phyloP scores from a whole-genome alignment of 768 basidiomycete species.

The Boletus eberwhitei region DNA sequence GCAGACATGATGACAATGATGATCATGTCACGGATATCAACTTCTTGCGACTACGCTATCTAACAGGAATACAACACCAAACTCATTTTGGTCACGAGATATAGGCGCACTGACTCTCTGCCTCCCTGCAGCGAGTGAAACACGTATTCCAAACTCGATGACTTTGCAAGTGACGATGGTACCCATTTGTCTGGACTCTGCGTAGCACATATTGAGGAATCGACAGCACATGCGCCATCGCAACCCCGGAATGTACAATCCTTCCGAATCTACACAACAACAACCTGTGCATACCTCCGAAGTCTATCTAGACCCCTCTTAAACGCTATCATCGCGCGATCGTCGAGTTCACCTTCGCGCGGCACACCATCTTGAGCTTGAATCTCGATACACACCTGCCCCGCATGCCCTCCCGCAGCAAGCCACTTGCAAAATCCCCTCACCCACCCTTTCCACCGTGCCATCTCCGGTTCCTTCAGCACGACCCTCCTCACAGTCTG shows the following conservation, averaged over 20 bases:
- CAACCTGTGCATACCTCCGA: constrained; percentile 3
- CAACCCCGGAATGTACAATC: neutral
- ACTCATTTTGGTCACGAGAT: too few species aligned
- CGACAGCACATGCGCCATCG: too few species aligned
- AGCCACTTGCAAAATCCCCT: constrained; percentile 14
- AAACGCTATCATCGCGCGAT: neutral
- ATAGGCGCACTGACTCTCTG: too few species aligned
- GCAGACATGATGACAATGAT: too few species aligned
- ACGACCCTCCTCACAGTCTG: constrained; percentile 1
- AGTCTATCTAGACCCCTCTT: constrained; percentile 11
- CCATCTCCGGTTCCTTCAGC: constrained; percentile 10
- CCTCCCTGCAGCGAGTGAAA: too few species aligned
- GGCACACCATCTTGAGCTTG: neutral
- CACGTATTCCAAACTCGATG: too few species aligned
- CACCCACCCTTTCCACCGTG: constrained; percentile 12
- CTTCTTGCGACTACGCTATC: too few species aligned
- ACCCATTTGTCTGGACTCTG: too few species aligned
- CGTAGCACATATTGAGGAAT: too few species aligned
- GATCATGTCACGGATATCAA: too few species aligned
- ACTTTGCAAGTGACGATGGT: too few species aligned
- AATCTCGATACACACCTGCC: constrained; percentile 10
- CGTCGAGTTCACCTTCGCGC: neutral
- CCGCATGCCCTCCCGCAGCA: constrained; percentile 6
- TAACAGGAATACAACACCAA: too few species aligned
- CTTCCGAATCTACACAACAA: neutral